phyloP scores from a whole-genome alignment of 2,329 filamentous ascomycete genomes.

The Colletotrichum truncatum region DNA sequence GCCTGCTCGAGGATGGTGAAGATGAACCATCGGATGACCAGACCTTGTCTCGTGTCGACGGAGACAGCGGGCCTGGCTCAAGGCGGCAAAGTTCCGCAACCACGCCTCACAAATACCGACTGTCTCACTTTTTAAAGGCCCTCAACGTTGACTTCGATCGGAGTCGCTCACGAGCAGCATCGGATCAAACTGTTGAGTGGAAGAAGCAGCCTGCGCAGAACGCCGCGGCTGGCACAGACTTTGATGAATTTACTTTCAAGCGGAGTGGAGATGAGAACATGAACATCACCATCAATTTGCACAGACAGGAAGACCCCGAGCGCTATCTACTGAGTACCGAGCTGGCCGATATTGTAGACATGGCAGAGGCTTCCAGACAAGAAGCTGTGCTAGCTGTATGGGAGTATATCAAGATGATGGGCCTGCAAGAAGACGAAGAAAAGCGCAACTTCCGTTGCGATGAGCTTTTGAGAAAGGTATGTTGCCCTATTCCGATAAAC shows the following conservation, averaged over 20 bases:
- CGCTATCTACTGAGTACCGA: slow-evolving; percentile 82
- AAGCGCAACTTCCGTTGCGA: slow-evolving; percentile 94
- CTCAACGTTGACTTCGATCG: slow-evolving; percentile 79
- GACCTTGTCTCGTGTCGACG: slow-evolving; percentile 57
- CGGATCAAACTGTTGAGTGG: slow-evolving; percentile 79
- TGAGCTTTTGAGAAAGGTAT: slow-evolving; percentile 78
- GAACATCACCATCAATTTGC: slow-evolving; percentile 89
- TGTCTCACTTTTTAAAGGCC: slow-evolving; percentile 86
- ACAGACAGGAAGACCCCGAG: slow-evolving; percentile 86
- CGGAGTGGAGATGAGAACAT: slow-evolving; percentile 91
- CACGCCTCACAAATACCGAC: slow-evolving; percentile 58
- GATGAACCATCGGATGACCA: slow-evolving; percentile 43
- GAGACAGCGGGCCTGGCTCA: slow-evolving; percentile 33
- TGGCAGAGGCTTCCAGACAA: slow-evolving; percentile 84
- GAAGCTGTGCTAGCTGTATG: slow-evolving; percentile 92
- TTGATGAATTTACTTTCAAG: slow-evolving; percentile 92
- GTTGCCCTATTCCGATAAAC: slow-evolving; percentile 36
- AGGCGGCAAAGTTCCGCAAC: slow-evolving; percentile 47
- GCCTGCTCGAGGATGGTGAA: slow-evolving; percentile 77
- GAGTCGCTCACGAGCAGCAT: slow-evolving; percentile 63
- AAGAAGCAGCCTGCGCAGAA: slow-evolving; percentile 74
- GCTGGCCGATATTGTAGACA: slow-evolving; percentile 86
- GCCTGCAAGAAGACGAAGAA: slow-evolving; percentile 93
- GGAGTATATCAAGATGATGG: slow-evolving; percentile 91
- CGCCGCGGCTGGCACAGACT: slow-evolving; percentile 73